Percentiles rank a stretch among this genome's conserved stretches.
Evolutionary conservation across 2,329 filamentous ascomycete genomes (phyloP).

Genomic region (Arthrobotrys iridis): DNA sequence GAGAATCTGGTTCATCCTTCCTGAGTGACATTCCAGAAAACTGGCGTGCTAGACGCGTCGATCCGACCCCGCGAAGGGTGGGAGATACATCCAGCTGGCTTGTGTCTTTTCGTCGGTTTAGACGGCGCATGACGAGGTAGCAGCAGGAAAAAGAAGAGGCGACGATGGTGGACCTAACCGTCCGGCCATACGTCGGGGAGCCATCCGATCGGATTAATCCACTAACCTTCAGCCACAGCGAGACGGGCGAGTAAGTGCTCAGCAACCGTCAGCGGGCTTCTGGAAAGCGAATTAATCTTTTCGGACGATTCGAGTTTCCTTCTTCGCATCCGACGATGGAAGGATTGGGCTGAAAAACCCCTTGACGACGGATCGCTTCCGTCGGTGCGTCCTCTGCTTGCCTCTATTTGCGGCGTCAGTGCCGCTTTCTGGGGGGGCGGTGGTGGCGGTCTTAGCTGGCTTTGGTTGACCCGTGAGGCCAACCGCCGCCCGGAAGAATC

Average conservation of each 20-base stretch:
- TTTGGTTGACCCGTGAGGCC: conserved; percentile 10
- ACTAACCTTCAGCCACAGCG: neutral
- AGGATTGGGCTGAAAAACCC: conserved; percentile 5
- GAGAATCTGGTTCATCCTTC: neutral
- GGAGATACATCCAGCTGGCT: neutral
- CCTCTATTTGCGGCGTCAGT: neutral
- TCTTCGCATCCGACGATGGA: neutral
- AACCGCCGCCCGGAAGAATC: conserved; percentile 11
- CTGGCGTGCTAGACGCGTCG: neutral
- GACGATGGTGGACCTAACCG: neutral
- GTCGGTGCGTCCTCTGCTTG: conserved; percentile 20
- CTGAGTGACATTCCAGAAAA: neutral
- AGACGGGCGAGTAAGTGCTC: neutral
- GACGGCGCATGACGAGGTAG: neutral
- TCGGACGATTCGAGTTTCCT: no score
- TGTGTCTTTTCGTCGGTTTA: neutral
- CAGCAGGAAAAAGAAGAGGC: neutral
- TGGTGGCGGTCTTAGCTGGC: neutral
- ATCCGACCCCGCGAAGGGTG: neutral
- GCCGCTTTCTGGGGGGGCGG: neutral
- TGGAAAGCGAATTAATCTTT: neutral
- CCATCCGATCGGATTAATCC: neutral
- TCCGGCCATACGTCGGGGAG: neutral
- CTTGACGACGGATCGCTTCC: conserved; percentile 27
- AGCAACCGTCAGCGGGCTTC: neutral